Base-by-base conservation (phyloP, 2,329 filamentous ascomycete genomes). In the Alternaria incomplexa region DNA sequence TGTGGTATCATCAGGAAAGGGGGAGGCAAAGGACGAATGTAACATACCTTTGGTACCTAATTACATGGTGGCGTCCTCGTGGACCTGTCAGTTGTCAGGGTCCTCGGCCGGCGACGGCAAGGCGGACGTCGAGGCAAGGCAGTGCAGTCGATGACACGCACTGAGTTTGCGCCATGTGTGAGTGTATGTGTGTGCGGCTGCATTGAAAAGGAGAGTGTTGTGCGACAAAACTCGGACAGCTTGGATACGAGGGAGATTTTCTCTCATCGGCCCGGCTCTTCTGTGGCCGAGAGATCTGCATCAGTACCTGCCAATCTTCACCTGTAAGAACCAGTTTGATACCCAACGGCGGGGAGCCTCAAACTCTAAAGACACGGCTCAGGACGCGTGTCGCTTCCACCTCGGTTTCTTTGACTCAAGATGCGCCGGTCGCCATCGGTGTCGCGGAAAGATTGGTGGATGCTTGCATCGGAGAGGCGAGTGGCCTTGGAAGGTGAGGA, bases 1-100 rank as follows among this genome's bases (percentile, higher is more conserved):
- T 73, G 66, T 70, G 69, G 62, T 71, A 77, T 80, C 77, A 81
- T 81, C 78, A 80, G 68, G 58, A 65, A 72, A 73, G 58, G 54
- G 58, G 50, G 26, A 17, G 36, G 55, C 46, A 44, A 60, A 50
- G 23, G 55, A 51, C 56, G 54, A 64, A 17, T 61, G 46, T 10
- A 54, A 74, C 74, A 43, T 77, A 77, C 76, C 72, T 73, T 59
- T 51, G 47, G 6, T 59, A 26, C 72, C 72, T 59, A 48, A 45
- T 5, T 59, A 26, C 30, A 15, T 32, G 26, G 30, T 44, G 25
- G 17, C 50, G 23, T 54, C 44, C 32, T 6, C 28, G 28, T 43
- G 17, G 44, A n/a, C 20, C 20, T 45, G 45, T 17, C 25, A 26
- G 47, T 40, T 53, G 28, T n/a, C 26, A 17, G 23, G 43, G 32